phyloP scores from a whole-genome alignment of 306 rosid genomes.

The Dryas alaskensis region DNA sequence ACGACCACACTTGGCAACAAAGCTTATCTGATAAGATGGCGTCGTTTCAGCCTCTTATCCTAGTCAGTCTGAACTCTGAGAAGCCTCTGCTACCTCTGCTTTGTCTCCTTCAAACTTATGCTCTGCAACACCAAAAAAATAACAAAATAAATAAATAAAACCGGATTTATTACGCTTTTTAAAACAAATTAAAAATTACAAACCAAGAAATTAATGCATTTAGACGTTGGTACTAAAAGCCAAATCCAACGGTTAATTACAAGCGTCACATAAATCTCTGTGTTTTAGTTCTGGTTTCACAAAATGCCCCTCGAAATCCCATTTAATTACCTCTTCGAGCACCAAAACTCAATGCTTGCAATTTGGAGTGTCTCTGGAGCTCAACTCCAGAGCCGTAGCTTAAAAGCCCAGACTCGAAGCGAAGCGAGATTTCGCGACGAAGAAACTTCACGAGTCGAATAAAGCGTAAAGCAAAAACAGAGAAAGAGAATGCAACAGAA shows the following conservation, averaged over 20 bases:
- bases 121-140: conserved; percentile 18
- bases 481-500: conserved; percentile 13
- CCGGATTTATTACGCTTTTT: conserved; percentile 5
- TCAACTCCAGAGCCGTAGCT: conserved; percentile 21
- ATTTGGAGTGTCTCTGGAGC: background rate
- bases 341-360: background rate
- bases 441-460: conserved; percentile 30
- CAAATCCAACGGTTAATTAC: conserved; percentile 18
- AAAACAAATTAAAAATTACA: background rate
- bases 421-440: conserved; percentile 12
- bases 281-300: conserved; percentile 1
- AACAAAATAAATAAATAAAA: conserved; percentile 15
- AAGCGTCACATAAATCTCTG: conserved; percentile 18
- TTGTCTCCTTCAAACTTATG: background rate
- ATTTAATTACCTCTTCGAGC: background rate
- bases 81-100: conserved; percentile 6
- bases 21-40: conserved; percentile 11
- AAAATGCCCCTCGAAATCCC: background rate
- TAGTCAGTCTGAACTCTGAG: conserved; percentile 18
- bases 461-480: conserved; percentile 11
- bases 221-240: background rate
- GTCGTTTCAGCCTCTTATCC: conserved; percentile 9
- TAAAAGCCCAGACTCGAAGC: conserved; percentile 24
- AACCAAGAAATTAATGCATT: conserved; percentile 19
- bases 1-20: conserved; percentile 3